Conservation (phyloP, 768 basidiomycete genomes). For the Xerocomellus intermedius region DNA sequence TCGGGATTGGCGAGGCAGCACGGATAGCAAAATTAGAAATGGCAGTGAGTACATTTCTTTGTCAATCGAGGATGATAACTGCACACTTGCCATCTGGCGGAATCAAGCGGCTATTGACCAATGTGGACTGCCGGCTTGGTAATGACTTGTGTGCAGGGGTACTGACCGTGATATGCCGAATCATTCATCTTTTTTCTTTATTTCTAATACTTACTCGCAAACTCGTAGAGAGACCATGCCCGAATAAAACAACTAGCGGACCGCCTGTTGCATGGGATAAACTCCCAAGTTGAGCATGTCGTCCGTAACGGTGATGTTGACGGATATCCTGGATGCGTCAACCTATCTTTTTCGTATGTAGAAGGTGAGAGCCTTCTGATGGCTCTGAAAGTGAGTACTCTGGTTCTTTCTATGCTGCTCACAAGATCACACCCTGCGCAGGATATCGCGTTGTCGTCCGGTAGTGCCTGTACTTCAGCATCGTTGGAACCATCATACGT, state of each 20-base stretch:
- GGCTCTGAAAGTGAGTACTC: slow-evolving; percentile 80
- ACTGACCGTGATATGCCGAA: slow-evolving; percentile 50
- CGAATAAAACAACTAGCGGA: slow-evolving; percentile 74
- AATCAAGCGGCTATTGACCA: slow-evolving; percentile 44
- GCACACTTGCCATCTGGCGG: slow-evolving; percentile 36
- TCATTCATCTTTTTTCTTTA: background rate
- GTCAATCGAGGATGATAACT: slow-evolving; percentile 43
- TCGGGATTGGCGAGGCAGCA: slow-evolving; percentile 94
- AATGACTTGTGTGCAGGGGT: slow-evolving; percentile 91
- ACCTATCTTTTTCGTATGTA: slow-evolving; percentile 93
- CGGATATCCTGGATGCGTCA: slow-evolving; percentile 96
- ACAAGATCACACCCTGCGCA: slow-evolving; percentile 27
- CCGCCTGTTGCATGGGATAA: slow-evolving; percentile 78
- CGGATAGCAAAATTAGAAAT: slow-evolving; percentile 91
- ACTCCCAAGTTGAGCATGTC: slow-evolving; percentile 82
- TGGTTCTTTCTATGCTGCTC: slow-evolving; percentile 2
- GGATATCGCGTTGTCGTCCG: slow-evolving; percentile 97
- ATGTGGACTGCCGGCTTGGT: slow-evolving; percentile 48
- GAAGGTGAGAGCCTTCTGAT: slow-evolving; percentile 97
- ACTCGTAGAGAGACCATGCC: slow-evolving; percentile 69
- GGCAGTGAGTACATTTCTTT: slow-evolving; percentile 60
- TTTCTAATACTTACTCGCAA: background rate
- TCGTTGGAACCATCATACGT: slow-evolving; percentile 99
- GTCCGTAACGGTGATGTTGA: slow-evolving; percentile 89
- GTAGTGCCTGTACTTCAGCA: slow-evolving; percentile 97